Base-by-base conservation (phyloP, 2,329 filamentous ascomycete genomes). In the Fusarium sp. region DNA sequence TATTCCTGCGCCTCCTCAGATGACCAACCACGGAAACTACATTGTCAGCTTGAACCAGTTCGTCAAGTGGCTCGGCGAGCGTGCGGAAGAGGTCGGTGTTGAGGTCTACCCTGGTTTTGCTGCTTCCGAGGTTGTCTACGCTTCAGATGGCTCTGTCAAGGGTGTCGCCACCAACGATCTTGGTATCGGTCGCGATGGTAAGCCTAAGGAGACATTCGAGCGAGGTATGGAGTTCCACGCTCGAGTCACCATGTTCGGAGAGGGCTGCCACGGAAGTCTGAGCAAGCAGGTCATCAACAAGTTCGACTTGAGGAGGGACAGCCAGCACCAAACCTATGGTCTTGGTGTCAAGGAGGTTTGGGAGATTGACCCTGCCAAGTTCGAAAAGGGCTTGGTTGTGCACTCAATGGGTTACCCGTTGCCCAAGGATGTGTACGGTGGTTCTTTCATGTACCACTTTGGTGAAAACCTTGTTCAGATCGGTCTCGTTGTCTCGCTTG, bases 371-470 rank as follows among this genome's bases (percentile, higher is more conserved):
- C 94, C 96, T 0, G 93, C 93, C 74, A 98, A 97, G 81, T 98
- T 98, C 82, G 86, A 91, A 66, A 92, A 92, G 77, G 96, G 96
- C 55, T 85, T 95, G 72, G 88, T 98, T 47, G 88, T 90, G 6
- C 96, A 99, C 83, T 92, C 93, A 7, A 89, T 99, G 90, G 96
- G 96, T 21, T 98, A 97, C 77, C 96, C 96, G 21, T 82, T 99
- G 46, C 89, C 93, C 18, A 89, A 86, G 74, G 92, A 98, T 78
- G 96, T 94, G 11, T 99, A 99, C 78, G 96, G 96, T 72, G 96
- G 96, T 71, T 94, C 93, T n/a, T 99, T 94, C 90, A 94, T 99
- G 93, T 99, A 99, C 78, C 96, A 99, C 81, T 99, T 98, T 80
- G 96, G 94, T 40, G 95, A 99, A 75, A 99, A 98, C 81, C 88